phyloP scores from a whole-genome alignment of 106 monocot genomes.

The Dioscorea dumetorum region DNA sequence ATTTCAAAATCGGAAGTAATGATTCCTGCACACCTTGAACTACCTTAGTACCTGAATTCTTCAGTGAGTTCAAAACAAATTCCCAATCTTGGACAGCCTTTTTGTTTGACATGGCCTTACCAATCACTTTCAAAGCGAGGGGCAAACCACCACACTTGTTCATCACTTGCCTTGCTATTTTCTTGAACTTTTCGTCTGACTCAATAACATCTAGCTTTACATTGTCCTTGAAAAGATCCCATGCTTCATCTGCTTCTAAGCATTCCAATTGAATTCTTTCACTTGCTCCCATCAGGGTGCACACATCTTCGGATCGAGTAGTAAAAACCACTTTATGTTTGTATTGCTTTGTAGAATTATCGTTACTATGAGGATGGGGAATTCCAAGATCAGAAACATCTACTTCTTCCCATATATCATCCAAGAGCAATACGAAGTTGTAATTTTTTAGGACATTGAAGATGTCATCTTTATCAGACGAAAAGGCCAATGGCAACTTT shows the following conservation, averaged over 20 bases:
- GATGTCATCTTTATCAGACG: too few relatives aligned
- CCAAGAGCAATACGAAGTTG: too few relatives aligned
- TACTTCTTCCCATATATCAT: too few relatives aligned
- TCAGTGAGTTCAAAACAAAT: neutral
- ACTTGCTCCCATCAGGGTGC: neutral
- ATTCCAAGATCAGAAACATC: too few relatives aligned
- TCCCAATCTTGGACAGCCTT: conserved; percentile 5
- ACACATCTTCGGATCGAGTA: neutral
- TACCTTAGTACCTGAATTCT: too few relatives aligned
- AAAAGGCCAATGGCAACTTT: too few relatives aligned
- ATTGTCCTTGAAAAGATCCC: conserved; percentile 1
- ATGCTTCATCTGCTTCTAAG: neutral
- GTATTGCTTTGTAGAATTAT: too few relatives aligned
- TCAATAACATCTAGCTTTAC: neutral
- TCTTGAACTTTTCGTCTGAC: neutral
- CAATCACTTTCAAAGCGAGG: conserved; percentile 1
- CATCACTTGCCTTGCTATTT: neutral
- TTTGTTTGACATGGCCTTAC: neutral
- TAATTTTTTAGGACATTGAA: too few relatives aligned
- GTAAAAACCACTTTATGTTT: conserved; percentile 7
- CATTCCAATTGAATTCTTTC: neutral
- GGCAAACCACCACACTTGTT: conserved; percentile 11
- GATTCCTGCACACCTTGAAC: neutral
- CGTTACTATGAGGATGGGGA: too few relatives aligned
- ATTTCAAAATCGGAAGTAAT: conserved; percentile 2